A percentile compares a stretch with the other conserved stretches of the same genome.
Conservation (phyloP, 2,329 filamentous ascomycete species). For the Chlorencoelia australis region DNA sequence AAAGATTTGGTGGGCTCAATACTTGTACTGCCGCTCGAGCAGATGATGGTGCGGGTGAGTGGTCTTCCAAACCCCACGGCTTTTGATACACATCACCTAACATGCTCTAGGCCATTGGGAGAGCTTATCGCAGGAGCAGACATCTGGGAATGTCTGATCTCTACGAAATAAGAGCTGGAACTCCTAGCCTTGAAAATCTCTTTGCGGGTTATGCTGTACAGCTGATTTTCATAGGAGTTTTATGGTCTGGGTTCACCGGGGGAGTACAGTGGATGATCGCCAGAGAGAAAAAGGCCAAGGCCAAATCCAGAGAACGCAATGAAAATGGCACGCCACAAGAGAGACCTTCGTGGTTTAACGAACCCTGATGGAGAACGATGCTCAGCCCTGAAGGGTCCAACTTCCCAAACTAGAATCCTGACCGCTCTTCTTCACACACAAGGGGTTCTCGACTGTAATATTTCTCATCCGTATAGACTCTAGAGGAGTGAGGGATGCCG, state of each 20-base stretch:
- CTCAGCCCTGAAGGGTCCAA: background rate
- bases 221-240: conserved; percentile 4
- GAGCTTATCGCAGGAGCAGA: conserved; percentile 16
- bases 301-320: background rate
- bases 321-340: no score
- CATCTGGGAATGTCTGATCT: conserved; percentile 15
- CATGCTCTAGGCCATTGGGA: no score
- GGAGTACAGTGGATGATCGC: conserved; percentile 12
- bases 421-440: background rate
- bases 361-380: background rate
- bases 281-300: conserved; percentile 1
- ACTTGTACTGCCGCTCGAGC: conserved; percentile 24
- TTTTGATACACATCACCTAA: no score
- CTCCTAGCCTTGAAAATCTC: conserved; percentile 16
- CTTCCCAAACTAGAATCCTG: background rate
- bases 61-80: no score
- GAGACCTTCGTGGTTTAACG: no score
- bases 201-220: conserved; percentile 18
- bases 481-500: background rate
- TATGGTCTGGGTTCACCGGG: conserved; percentile 22
- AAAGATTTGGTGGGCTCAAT: conserved; percentile 21
- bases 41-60: conserved; percentile 23
- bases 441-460: no score
- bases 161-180: conserved; percentile 8
- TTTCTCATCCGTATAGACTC: no score